Base-by-base conservation (phyloP, 345 rosid species). In the Stellera chamaejasme region DNA sequence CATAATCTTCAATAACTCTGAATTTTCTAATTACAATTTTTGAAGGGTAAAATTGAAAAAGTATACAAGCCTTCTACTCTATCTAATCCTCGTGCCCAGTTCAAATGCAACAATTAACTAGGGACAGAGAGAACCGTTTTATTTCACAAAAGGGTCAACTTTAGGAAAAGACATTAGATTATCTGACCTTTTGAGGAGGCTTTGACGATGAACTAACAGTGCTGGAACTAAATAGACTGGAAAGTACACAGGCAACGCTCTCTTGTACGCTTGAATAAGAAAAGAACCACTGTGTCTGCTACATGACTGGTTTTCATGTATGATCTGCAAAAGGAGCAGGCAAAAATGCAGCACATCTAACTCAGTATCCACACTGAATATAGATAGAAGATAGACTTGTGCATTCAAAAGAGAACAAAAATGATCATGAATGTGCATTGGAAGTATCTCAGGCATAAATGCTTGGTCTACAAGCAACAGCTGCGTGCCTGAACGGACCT, bases 221-320 rank as follows among this genome's bases (percentile, higher is more conserved):
- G 98, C 96, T 46, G 98, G 95, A 62, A 92, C 54, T 59, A 92
- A 68, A 79, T 92, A 92, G 15, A 92, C 98, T 45, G 96, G 98
- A 56, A 92, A 78, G 71, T 92, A 92, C 8, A 92, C 93, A 4
- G 93, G 95, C 54, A 92, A 52, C 10, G 98, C 93, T 74, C 98
- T 84, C 74, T 71, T 81, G 69, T 85, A 88, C 53, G 89, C 93
- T 79, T 92, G 71, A 72, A 79, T 44, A 51, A 92, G 67, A 71
- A 88, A 92, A 42, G 95, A 80, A 51, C 69, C 23, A 53, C 68
- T 66, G 63, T 92, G 98, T 49, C 46, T 72, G 48, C 69, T 48
- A 75, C 98, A 92, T 50, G 93, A 79, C 48, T 83, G 93, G 55
- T 81, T 81, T 67, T 90, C 98, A 66, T 92, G 98, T 66, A 92